Evolutionary conservation across 768 basidiomycete species (phyloP).

Genomic region (Phanerochaete carnosa): DNA sequence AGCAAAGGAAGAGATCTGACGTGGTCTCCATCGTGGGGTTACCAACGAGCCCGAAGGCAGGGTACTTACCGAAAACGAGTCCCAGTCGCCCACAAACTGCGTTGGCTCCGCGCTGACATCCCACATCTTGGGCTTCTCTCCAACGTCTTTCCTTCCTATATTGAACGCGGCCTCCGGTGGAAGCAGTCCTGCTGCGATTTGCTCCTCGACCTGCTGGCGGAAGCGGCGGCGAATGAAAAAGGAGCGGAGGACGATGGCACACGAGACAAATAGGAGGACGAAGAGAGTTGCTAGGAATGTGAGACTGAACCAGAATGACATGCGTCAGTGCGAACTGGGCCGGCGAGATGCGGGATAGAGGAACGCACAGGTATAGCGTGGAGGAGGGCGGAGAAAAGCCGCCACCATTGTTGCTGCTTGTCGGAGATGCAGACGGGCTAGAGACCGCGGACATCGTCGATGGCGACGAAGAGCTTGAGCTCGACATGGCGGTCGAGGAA

Average conservation of each 20-base stretch:
- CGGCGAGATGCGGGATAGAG: background rate
- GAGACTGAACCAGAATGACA: conserved; percentile 38
- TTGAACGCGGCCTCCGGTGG: conserved; percentile 30
- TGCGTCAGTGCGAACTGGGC: background rate
- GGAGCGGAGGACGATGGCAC: conserved; percentile 61
- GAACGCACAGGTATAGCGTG: conserved; percentile 12
- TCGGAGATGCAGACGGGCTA: background rate
- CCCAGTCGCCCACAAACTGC: conserved; percentile 38
- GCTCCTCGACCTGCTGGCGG: conserved; percentile 49
- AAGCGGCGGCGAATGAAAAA: conserved; percentile 58
- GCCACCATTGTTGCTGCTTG: background rate
- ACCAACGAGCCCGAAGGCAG: background rate
- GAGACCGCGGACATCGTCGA: conserved; percentile 2
- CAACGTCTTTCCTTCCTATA: conserved; percentile 36
- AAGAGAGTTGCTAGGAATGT: conserved; percentile 73
- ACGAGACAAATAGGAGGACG: conserved; percentile 62
- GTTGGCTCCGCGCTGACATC: conserved; percentile 27
- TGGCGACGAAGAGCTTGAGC: conserved; percentile 5
- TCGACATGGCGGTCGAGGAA: conserved; percentile 8
- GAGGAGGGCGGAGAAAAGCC: conserved; percentile 11
- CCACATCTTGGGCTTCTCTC: conserved; percentile 48
- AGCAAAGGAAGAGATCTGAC: background rate
- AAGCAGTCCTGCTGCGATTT: conserved; percentile 48
- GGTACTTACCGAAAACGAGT: conserved; percentile 42
- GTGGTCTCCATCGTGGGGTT: no score